Evolutionary conservation across 768 basidiomycete genomes (phyloP).

Genomic region (Lactifluus pinguis): DNA sequence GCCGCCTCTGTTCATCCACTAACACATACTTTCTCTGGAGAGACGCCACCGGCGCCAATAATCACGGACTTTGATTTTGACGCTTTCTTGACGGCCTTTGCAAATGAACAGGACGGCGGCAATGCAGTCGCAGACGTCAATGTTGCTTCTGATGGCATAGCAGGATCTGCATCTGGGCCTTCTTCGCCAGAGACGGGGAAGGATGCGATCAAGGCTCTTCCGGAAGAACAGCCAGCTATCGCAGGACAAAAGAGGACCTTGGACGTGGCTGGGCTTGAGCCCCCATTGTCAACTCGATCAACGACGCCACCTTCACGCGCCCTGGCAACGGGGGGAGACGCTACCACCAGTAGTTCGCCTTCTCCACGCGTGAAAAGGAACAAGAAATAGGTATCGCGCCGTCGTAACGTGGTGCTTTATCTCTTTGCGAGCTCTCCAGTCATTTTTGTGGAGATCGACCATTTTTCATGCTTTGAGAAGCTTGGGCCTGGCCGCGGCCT

Average conservation of each 20-base stretch:
- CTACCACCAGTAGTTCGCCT: slow-evolving; percentile 7
- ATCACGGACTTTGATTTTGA: slow-evolving; percentile 16
- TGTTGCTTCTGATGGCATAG: slow-evolving; percentile 9
- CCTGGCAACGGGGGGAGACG: not conserved
- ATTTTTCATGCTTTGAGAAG: not conserved
- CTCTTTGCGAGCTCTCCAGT: not conserved
- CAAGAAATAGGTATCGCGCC: slow-evolving; percentile 16
- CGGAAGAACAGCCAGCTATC: slow-evolving; percentile 1
- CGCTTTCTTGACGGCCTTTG: slow-evolving; percentile 26
- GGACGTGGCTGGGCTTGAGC: slow-evolving; percentile 23
- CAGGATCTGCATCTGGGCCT: not conserved
- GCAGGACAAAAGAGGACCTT: slow-evolving; percentile 26
- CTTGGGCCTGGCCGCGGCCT: not conserved
- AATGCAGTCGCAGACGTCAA: slow-evolving; percentile 22
- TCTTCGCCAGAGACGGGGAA: not conserved
- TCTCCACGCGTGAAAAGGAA: slow-evolving; percentile 25
- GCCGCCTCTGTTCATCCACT: slow-evolving; percentile 21
- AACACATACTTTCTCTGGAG: slow-evolving; percentile 19
- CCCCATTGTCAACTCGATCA: slow-evolving; percentile 3
- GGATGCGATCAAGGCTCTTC: not conserved
- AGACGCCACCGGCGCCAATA: not conserved
- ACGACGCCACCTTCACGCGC: not conserved
- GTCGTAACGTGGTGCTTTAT: not conserved
- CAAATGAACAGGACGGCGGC: slow-evolving; percentile 26
- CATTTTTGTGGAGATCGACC: not conserved